These are phyloP conservation scores for Trichoderma cornu-damae DNA, from an alignment of 2,329 filamentous ascomycete species.

Conservation along the genomic window DNA sequence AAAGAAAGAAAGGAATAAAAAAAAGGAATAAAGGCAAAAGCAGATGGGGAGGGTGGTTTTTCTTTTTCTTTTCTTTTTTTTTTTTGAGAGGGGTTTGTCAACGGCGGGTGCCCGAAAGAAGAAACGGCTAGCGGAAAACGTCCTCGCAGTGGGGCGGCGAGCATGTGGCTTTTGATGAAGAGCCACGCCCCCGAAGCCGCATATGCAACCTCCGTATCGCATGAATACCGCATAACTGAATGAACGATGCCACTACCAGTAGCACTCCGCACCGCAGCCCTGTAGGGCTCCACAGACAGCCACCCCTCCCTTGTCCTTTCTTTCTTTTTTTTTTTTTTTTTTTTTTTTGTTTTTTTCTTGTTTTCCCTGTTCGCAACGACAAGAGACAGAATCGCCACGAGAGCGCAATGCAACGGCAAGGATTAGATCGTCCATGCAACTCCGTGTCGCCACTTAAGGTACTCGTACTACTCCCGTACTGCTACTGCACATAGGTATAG, in stretches of 20 bases:
- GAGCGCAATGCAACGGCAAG: background rate
- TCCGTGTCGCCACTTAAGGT: background rate
- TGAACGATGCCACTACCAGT: constrained; percentile 7
- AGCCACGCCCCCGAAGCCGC: constrained; percentile 8
- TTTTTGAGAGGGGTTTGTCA: constrained; percentile 2
- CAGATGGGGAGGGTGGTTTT: too few relatives aligned
- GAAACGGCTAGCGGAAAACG: background rate
- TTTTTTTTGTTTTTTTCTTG: background rate
- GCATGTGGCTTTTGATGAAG: constrained; percentile 17
- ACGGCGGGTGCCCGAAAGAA: constrained; percentile 12
- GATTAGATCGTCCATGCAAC: background rate
- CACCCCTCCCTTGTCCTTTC: background rate
- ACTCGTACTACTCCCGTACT: too few relatives aligned
- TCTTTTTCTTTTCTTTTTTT: too few relatives aligned
- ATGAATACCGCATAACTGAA: background rate
- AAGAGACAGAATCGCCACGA: background rate
- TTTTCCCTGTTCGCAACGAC: background rate
- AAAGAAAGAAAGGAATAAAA: too few relatives aligned
- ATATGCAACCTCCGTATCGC: constrained; percentile 3
- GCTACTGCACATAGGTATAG: too few relatives aligned
- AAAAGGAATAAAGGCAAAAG: too few relatives aligned
- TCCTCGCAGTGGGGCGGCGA: constrained; percentile 6
- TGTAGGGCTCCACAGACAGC: constrained; percentile 10
- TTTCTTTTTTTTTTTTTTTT: background rate
- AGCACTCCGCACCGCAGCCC: constrained; percentile 14